Evolutionary conservation across 352 stramenopile genomes (phyloP).

Genomic region (Phytophthora pini): DNA sequence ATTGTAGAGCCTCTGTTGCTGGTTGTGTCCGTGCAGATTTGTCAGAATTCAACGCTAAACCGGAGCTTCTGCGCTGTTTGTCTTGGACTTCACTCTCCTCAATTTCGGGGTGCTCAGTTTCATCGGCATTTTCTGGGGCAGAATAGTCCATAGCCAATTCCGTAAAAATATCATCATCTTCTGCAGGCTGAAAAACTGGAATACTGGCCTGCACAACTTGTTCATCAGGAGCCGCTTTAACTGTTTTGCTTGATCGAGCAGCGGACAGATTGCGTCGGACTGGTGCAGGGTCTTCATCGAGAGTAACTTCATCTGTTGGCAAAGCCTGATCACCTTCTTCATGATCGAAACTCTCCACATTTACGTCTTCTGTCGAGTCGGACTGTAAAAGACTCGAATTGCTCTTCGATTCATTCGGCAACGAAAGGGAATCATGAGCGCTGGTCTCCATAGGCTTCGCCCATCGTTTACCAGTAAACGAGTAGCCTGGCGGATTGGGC

Average conservation of each 20-base stretch:
- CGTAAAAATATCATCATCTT: conserved; percentile 39
- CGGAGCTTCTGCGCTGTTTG: conserved; percentile 1
- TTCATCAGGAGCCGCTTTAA: background rate
- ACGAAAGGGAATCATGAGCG: background rate
- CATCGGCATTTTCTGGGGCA: conserved; percentile 25
- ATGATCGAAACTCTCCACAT: conserved; percentile 11
- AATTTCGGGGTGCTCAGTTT: conserved; percentile 7
- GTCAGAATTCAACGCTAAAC: background rate
- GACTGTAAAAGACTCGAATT: background rate
- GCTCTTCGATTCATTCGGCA: background rate
- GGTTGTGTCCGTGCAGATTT: background rate
- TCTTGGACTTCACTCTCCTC: background rate
- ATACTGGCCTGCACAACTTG: background rate
- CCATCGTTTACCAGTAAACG: conserved; percentile 15
- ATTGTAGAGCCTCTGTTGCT: conserved; percentile 8
- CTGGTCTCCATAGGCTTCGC: conserved; percentile 8
- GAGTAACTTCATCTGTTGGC: conserved; percentile 8
- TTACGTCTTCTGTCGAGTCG: conserved; percentile 11
- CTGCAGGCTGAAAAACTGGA: conserved; percentile 1
- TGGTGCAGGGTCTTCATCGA: background rate
- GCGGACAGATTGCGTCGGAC: background rate
- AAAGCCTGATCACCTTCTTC: conserved; percentile 20
- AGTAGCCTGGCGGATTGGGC: conserved; percentile 21
- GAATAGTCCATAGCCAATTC: conserved; percentile 40
- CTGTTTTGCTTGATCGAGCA: background rate